Evolutionary conservation across 208 protist species (phyloP), one percentile per base, ranked within the genome.

Genomic region (Crithidia fasciculata): DNA sequence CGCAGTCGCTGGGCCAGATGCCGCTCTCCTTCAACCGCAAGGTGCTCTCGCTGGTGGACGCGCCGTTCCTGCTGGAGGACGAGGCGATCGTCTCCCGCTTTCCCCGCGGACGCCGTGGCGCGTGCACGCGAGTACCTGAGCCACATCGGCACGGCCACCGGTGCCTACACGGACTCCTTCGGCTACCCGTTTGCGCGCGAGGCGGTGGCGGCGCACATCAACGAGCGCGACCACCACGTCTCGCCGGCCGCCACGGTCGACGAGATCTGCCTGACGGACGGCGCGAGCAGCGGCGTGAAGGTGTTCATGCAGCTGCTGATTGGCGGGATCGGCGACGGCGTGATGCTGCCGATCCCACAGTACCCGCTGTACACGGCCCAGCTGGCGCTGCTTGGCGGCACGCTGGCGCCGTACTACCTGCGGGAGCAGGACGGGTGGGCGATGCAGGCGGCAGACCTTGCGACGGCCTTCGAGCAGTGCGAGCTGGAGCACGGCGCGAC

Each of bases 351-450:
- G 15, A 99, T 99, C 58, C 99, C 99, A 66, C 99, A 99, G 88
- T 99, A 99, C 86, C 99, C 99, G 62, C 84, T 99, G 8, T 99
- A 99, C 90, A 98, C 95, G 52, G 99, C 99, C 6, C 89, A 98
- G 66, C 92, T 99, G 62, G 78, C 95, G 12, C 78, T 99, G 8
- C 83, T 98, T 28, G 94, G 96, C 36, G 99, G 97, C 54, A 81
- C 43, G 9, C 67, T 77, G 62, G 91, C 99, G 19, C 81, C 84
- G 19, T 99, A 99, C 80, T 98, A 98, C 61, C 89, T 99, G 2
- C 77, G 97, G 61, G 98, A 99, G 80, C 56, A 85, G 36, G 78
- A 93, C 8, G 80, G 82, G 16, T 99, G 99, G 98, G 62, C 63
- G 12, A 67, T 99, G 19, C 19, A 83, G 45, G 76, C 94, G 15